Conservation (phyloP, 1,284 basidiomycete genomes). For the Cystobasidium sp. region DNA sequence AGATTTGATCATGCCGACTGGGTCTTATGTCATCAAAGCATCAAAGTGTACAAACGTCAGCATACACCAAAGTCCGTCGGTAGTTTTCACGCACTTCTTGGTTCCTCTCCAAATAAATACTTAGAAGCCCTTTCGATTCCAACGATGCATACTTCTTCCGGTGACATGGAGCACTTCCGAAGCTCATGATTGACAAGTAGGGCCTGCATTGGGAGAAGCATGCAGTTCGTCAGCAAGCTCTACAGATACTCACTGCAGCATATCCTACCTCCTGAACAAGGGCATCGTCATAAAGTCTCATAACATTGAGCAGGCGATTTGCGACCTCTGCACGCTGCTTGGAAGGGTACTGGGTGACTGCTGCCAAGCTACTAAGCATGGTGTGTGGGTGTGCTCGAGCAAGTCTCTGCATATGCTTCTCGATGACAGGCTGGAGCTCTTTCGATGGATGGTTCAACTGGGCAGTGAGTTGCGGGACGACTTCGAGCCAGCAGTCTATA, state of each 20-base stretch:
- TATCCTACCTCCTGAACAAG: slow-evolving; percentile 35
- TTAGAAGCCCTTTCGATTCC: slow-evolving; percentile 36
- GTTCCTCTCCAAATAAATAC: slow-evolving; percentile 37
- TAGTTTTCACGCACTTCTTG: slow-evolving; percentile 12
- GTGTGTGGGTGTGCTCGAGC: slow-evolving; percentile 39
- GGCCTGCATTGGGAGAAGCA: not conserved
- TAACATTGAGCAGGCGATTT: slow-evolving; percentile 26
- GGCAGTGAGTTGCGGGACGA: slow-evolving; percentile 43
- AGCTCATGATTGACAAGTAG: slow-evolving; percentile 40
- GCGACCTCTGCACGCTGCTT: slow-evolving; percentile 32
- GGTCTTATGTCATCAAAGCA: slow-evolving; percentile 20
- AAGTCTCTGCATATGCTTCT: slow-evolving; percentile 35
- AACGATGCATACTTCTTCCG: slow-evolving; percentile 37
- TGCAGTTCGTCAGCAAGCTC: not conserved
- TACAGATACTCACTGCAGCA: not conserved
- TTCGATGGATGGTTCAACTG: slow-evolving; percentile 21
- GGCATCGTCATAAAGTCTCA: slow-evolving; percentile 34
- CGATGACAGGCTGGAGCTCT: slow-evolving; percentile 19
- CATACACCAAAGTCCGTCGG: not conserved
- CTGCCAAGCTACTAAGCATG: slow-evolving; percentile 31
- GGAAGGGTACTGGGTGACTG: slow-evolving; percentile 30
- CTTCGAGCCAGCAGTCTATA: slow-evolving; percentile 36
- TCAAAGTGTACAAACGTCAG: slow-evolving; percentile 3
- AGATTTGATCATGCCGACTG: slow-evolving; percentile 14
- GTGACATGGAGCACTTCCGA: slow-evolving; percentile 30